Conservation (phyloP, 345 rosid species). For the Sisymbrium irio region DNA sequence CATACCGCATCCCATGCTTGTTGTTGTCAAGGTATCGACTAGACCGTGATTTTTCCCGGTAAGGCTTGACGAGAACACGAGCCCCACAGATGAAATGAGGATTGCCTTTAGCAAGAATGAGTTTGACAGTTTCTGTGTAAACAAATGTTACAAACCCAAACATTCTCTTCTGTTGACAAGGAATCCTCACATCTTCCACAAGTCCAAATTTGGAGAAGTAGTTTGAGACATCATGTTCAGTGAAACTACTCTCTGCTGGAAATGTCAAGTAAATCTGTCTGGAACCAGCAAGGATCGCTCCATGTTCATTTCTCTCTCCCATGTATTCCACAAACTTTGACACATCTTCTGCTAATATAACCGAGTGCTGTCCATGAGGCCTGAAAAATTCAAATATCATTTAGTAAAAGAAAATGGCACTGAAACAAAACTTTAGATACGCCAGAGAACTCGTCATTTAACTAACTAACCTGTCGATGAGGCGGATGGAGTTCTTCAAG, state of each 20-base stretch:
- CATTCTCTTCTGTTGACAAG: conserved; percentile 93
- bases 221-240: conserved; percentile 79
- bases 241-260: conserved; percentile 88
- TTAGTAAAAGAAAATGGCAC: neutral
- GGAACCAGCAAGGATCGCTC: conserved; percentile 62
- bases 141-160: conserved; percentile 90
- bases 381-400: conserved; percentile 38
- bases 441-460: neutral
- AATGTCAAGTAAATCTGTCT: conserved; percentile 93
- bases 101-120: conserved; percentile 74
- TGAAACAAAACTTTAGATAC: neutral
- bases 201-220: conserved; percentile 82
- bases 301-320: conserved; percentile 56
- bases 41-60: conserved; percentile 79
- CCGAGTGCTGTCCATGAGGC: conserved; percentile 97
- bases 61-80: conserved; percentile 96
- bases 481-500: conserved; percentile 74
- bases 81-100: conserved; percentile 95
- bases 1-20: conserved; percentile 48
- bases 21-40: conserved; percentile 57
- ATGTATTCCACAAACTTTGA: conserved; percentile 55
- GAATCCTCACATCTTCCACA: conserved; percentile 95
- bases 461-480: conserved; percentile 70
- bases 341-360: conserved; percentile 78
- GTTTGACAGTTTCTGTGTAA: conserved; percentile 64